Base-by-base conservation (phyloP, 352 stramenopile genomes). In the Pelagophyceae sp. region DNA sequence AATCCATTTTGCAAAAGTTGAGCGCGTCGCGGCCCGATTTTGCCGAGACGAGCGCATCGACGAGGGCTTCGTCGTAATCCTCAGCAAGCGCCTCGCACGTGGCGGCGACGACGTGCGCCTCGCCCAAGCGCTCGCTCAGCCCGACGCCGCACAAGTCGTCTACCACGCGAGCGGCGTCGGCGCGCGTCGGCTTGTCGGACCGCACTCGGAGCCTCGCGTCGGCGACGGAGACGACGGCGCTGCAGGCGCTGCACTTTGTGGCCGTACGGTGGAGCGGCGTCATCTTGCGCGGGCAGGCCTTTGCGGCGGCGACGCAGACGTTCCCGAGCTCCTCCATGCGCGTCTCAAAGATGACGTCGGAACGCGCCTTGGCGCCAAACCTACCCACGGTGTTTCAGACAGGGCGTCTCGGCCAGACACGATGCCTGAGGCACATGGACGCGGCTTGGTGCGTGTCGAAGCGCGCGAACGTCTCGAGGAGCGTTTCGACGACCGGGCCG, bases 321-420 rank as follows among this genome's bases (percentile, higher is more conserved):
- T 89, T 90, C 76, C 94, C 90, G 38, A 95, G 90, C 82, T 95
- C 90, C 78, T 95, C 90, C 65, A 95, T 94, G n/a, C 90, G 90
- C 67, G 90, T 95, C 86, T 94, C 88, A 79, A 94, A 94, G 80
- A 93, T 92, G 83, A 92, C 88, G 0, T 76, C 84, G 58, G 82
- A 82, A n/a, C 87, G 87, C 70, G 92, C 92, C 20, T 83, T 82
- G 75, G 81, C 84, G 40, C 88, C 88, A 23, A 23, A 54, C n/a
- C n/a, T n/a, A n/a, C n/a, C n/a, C n/a, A n/a, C n/a, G n/a, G n/a
- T n/a, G n/a, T n/a, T n/a, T n/a, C n/a, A n/a, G n/a, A n/a, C n/a
- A n/a, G n/a, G n/a, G n/a, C n/a, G n/a, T n/a, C n/a, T n/a, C n/a
- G n/a, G n/a, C n/a, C n/a, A n/a, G n/a, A n/a, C n/a, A n/a, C n/a